Evolutionary conservation across 345 rosid species (phyloP).

Genomic region (Camelina neglecta): DNA sequence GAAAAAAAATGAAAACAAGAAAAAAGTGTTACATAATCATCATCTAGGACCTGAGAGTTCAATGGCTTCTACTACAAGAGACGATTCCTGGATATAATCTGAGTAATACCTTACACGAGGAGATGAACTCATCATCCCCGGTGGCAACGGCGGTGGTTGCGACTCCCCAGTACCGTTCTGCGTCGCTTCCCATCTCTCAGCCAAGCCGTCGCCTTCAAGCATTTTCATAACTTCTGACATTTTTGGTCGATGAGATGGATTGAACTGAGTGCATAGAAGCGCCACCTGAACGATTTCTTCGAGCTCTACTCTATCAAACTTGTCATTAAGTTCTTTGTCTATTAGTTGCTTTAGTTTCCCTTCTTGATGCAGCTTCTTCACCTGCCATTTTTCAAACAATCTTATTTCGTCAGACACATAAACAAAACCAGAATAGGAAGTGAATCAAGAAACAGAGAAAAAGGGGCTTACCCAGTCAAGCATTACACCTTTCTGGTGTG

Average conservation of each 20-base stretch:
- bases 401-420: neutral
- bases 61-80: conserved; percentile 91
- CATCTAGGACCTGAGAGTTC: conserved; percentile 97
- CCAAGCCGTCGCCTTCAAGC: conserved; percentile 87
- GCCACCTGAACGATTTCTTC: conserved; percentile 85
- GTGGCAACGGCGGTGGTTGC: conserved; percentile 45
- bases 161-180: conserved; percentile 50
- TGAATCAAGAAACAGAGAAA: conserved; percentile 28
- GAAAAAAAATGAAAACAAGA: neutral
- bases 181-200: conserved; percentile 88
- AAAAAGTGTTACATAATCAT: conserved; percentile 21
- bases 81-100: conserved; percentile 85
- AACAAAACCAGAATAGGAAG: neutral
- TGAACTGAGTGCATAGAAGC: conserved; percentile 76
- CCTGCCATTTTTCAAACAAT: conserved; percentile 53
- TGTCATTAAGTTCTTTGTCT: conserved; percentile 73
- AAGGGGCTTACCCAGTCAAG: conserved; percentile 78
- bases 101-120: conserved; percentile 54
- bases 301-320: conserved; percentile 69
- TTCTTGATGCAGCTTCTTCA: conserved; percentile 87
- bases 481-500: conserved; percentile 91
- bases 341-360: conserved; percentile 72
- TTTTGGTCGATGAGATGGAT: conserved; percentile 73
- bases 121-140: conserved; percentile 39
- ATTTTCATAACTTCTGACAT: conserved; percentile 78